A percentile compares a stretch with the other conserved stretches of the same genome.
These are phyloP conservation scores for Rhizopogon hawkerae DNA, from an alignment of 1,284 basidiomycete genomes.

Conservation along the genomic window DNA sequence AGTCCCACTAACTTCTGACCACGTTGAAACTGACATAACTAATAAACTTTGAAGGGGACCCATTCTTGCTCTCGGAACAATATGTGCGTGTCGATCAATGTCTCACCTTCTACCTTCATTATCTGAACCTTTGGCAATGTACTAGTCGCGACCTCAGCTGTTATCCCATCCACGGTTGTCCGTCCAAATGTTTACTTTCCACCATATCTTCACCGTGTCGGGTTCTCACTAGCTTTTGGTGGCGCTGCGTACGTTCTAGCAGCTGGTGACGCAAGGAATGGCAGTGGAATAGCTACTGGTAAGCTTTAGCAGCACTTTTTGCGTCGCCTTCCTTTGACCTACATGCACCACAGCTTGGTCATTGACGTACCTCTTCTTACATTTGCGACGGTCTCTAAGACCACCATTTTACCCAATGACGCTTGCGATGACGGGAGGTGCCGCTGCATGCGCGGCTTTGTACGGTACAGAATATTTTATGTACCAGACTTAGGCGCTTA, in stretches of 20 bases:
- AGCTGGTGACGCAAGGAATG: constrained; percentile 35
- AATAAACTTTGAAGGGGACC: constrained; percentile 16
- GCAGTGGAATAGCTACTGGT: constrained; percentile 39
- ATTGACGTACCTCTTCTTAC: constrained; percentile 37
- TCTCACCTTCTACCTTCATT: neutral
- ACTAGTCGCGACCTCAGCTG: constrained; percentile 31
- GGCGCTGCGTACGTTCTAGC: constrained; percentile 37
- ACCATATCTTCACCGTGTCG: constrained; percentile 34
- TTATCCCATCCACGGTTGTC: constrained; percentile 29
- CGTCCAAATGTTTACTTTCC: constrained; percentile 25
- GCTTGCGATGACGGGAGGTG: constrained; percentile 28
- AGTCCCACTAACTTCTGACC: constrained; percentile 18
- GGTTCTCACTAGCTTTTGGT: constrained; percentile 38
- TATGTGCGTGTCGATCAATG: constrained; percentile 19
- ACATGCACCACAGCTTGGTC: constrained; percentile 33
- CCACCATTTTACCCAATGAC: constrained; percentile 29
- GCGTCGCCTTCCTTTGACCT: neutral
- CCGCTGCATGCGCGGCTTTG: constrained; percentile 28
- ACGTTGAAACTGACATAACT: neutral
- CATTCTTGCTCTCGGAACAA: constrained; percentile 20
- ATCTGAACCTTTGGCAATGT: neutral
- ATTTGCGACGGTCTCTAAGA: constrained; percentile 28
- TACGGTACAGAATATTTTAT: constrained; percentile 39
- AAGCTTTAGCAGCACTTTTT: constrained; percentile 1
- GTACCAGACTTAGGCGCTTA: constrained; percentile 21